These are phyloP conservation scores for Mycena maculata DNA, from an alignment of 768 basidiomycete species.

Conservation along the genomic window DNA sequence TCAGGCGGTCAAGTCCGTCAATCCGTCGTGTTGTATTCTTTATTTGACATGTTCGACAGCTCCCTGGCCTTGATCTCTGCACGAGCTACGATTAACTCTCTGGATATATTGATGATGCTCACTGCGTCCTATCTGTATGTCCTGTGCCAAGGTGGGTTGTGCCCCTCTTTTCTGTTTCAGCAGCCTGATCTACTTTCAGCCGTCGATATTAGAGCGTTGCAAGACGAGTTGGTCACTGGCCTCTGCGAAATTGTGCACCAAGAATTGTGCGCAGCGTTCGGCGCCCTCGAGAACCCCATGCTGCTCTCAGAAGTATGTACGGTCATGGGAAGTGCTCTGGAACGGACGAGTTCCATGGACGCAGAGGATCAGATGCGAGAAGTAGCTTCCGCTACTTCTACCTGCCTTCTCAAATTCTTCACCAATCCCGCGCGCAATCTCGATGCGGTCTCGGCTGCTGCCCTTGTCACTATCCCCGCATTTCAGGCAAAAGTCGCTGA, in stretches of 20 bases:
- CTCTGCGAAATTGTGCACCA: constrained; percentile 60
- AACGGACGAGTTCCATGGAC: constrained; percentile 79
- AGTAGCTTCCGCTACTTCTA: constrained; percentile 67
- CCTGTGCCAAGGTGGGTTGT: constrained; percentile 70
- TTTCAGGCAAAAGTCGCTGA: constrained; percentile 68
- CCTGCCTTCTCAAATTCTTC: constrained; percentile 59
- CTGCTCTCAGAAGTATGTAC: constrained; percentile 53
- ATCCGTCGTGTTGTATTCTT: no score
- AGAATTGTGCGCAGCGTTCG: constrained; percentile 61
- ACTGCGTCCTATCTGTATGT: constrained; percentile 80
- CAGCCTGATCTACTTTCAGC: constrained; percentile 51
- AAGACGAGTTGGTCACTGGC: constrained; percentile 65
- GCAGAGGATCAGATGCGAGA: constrained; percentile 71
- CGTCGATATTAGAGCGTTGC: constrained; percentile 81
- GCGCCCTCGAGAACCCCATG: constrained; percentile 47
- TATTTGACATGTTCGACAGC: no score
- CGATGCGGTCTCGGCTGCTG: constrained; percentile 42
- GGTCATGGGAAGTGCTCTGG: constrained; percentile 66
- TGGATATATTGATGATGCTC: constrained; percentile 82
- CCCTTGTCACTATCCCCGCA: constrained; percentile 55
- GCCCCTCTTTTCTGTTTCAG: background rate
- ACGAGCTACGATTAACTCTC: constrained; percentile 80
- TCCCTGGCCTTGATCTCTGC: constrained; percentile 65
- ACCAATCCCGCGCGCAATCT: constrained; percentile 58
- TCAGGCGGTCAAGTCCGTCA: constrained; percentile 84